Conservation (phyloP, 2,329 filamentous ascomycete genomes). For the Cladosporium sp. region DNA sequence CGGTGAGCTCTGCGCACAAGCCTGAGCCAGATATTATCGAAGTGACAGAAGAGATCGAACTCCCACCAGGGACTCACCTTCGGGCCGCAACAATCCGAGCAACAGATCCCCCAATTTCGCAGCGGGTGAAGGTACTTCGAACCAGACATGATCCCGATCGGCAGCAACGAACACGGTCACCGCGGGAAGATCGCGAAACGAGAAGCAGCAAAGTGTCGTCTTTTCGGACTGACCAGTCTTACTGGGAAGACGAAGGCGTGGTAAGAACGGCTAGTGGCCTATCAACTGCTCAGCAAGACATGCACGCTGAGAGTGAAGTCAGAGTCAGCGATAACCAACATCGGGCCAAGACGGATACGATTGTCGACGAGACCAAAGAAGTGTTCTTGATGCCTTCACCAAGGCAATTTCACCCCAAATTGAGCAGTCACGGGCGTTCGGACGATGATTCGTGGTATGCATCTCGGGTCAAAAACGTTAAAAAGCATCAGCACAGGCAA, state of each 20-base stretch:
- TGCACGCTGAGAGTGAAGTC: neutral
- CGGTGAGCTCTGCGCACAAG: neutral
- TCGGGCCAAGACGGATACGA: neutral
- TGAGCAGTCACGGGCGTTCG: conserved; percentile 8
- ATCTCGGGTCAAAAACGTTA: conserved; percentile 11
- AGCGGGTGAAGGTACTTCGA: neutral
- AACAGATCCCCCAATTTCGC: neutral
- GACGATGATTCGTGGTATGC: conserved; percentile 15
- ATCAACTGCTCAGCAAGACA: neutral
- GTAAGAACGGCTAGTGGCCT: conserved; percentile 8
- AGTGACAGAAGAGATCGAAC: conserved; percentile 20
- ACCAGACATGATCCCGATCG: neutral
- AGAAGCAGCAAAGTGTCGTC: neutral
- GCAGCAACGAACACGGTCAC: neutral
- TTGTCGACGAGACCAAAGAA: neutral
- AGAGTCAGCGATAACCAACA: neutral
- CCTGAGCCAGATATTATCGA: conserved; percentile 15
- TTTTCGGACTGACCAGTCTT: neutral
- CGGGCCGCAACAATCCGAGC: neutral
- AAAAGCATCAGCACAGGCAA: neutral
- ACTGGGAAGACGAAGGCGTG: conserved; percentile 4
- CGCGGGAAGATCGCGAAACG: neutral
- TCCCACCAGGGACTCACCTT: conserved; percentile 1
- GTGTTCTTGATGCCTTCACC: conserved; percentile 7
- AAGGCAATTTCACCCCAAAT: neutral